Evolutionary conservation across 805 yeast genomes (phyloP), one percentile per base, ranked within the genome.

Genomic region (Candida boidinii): DNA sequence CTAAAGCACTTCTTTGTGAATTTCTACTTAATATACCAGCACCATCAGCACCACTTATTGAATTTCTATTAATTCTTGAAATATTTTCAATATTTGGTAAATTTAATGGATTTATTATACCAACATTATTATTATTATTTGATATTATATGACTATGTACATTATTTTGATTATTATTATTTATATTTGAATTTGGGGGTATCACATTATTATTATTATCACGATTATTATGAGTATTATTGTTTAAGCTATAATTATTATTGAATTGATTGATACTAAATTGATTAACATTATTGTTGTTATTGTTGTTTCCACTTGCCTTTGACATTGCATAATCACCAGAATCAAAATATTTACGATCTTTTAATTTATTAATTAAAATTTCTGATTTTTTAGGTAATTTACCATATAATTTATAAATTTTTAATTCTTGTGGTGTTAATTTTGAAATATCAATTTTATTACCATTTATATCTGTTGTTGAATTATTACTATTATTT

Each of bases 321-420:
- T 67, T 78, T 45, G 76, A 82, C 70, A 87, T 71, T 9, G 95
- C 95, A 56, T 87, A 87, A 58, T 87, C 96, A 8, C 96, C 96
- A 40, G 94, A 81, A 51, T 87, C 96, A 49, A 87, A 88, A 56
- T 82, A 87, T 62, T 86, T 88, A 47, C 95, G 74, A 42, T 87
- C 96, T 56, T 82, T 83, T 46, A 84, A 62, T 52, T 81, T 84
- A 39, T 79, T 73, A 32, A 80, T 69, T 32, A 87, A 64, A 15
- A 87, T 64, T 41, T 86, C 94, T 36, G 79, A 78, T 36, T 75
- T 79, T 18, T 87, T 72, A 17, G 96, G 96, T 31, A 87, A 62
- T 51, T 78, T 82, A 20, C 96, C 96, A 55, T 88, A 87, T 63
- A 87, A 59, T 48, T 73, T 77, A 58, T 77, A 80, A 16, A 88